phyloP scores from a whole-genome alignment of 352 stramenopile species.

The Phytophthora europaea region DNA sequence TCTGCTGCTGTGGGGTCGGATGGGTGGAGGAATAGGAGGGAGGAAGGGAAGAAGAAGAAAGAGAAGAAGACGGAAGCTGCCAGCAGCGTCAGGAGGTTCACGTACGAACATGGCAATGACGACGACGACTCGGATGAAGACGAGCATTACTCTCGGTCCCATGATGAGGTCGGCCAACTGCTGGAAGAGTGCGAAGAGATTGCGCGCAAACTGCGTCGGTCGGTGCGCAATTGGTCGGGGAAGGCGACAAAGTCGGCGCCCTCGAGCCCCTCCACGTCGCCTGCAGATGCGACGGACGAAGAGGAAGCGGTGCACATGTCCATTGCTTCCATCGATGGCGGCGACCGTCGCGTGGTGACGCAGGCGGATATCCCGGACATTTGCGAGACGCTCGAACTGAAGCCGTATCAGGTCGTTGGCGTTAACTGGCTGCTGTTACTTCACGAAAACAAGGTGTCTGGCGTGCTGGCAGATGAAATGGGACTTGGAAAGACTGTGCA shows the following conservation, averaged over 20 bases:
- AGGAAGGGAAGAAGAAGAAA: conserved; percentile 6
- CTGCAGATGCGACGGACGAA: conserved; percentile 48
- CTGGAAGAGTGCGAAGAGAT: conserved; percentile 74
- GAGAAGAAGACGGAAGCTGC: not conserved
- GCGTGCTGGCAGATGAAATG: conserved; percentile 92
- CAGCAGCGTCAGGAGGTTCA: conserved; percentile 14
- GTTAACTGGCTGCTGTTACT: conserved; percentile 87
- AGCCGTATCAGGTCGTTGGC: conserved; percentile 88
- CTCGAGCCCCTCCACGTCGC: conserved; percentile 35
- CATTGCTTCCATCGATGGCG: conserved; percentile 55
- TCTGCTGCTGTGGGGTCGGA: not conserved
- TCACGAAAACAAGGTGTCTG: conserved; percentile 82
- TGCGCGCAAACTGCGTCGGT: conserved; percentile 65
- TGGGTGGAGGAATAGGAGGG: conserved; percentile 30
- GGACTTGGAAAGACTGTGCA: conserved; percentile 95
- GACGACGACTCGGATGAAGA: conserved; percentile 58
- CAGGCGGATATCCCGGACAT: conserved; percentile 79
- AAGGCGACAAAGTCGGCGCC: conserved; percentile 41
- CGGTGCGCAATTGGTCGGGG: conserved; percentile 71
- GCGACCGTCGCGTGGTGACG: conserved; percentile 60
- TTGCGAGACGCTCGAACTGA: conserved; percentile 76
- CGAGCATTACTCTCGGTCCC: conserved; percentile 60
- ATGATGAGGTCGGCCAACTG: conserved; percentile 79
- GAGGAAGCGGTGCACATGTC: conserved; percentile 71
- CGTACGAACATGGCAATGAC: conserved; percentile 21